Evolutionary conservation across 2,329 filamentous ascomycete species (phyloP).

Genomic region (Xylaria polymorpha): DNA sequence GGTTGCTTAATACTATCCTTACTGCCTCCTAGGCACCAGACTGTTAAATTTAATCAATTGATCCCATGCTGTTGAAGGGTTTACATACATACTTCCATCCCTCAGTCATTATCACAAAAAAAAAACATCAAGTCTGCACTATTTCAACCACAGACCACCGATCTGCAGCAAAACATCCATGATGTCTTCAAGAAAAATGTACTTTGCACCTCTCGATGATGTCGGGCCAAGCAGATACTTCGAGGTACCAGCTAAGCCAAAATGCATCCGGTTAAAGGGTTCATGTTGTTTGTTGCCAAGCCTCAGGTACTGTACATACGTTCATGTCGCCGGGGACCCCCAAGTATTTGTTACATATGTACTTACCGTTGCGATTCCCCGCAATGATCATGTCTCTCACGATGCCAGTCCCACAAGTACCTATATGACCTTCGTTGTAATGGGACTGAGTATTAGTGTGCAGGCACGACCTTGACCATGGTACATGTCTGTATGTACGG

Average conservation of each 20-base stretch:
- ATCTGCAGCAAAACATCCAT: not conserved
- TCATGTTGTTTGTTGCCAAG: conserved; percentile 39
- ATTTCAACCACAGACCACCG: not conserved
- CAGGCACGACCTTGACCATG: not conserved
- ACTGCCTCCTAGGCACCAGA: not conserved
- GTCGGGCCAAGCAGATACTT: not conserved
- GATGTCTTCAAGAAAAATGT: not conserved
- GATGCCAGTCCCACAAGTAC: conserved; percentile 47
- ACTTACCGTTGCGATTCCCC: conserved; percentile 41
- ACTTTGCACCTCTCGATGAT: not conserved
- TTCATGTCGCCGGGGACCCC: not conserved
- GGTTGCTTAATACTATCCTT: not conserved
- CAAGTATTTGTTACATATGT: conserved; percentile 45
- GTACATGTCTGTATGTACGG: conserved; percentile 17
- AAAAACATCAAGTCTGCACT: not conserved
- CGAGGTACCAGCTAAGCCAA: not conserved
- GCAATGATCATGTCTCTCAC: conserved; percentile 44
- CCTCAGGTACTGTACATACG: conserved; percentile 28
- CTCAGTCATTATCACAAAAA: not conserved
- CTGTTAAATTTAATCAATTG: not conserved
- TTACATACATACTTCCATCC: too few species aligned
- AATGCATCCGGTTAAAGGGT: conserved; percentile 13
- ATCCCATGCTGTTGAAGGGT: too few species aligned
- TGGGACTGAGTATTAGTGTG: conserved; percentile 2
- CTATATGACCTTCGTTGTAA: conserved; percentile 41